Conservation (phyloP, 2,329 filamentous ascomycete genomes). For the Ophiostoma populinum region DNA sequence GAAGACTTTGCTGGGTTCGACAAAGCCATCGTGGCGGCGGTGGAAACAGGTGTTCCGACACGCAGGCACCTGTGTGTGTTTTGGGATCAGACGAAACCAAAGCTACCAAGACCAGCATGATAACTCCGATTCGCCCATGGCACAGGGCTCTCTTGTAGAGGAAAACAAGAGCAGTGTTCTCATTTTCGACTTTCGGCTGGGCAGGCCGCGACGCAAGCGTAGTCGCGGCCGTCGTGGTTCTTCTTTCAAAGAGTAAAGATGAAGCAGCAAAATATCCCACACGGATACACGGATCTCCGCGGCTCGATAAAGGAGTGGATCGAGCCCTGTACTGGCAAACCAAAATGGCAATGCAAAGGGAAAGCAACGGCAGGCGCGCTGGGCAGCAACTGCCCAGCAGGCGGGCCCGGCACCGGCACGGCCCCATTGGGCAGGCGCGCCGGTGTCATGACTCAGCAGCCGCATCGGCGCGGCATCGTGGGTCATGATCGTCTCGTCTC, state of each 20-base stretch:
- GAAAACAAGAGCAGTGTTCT: too few species aligned
- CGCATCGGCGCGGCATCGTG: too few species aligned
- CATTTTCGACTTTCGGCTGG: too few species aligned
- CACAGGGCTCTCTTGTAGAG: neutral
- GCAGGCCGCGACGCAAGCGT: too few species aligned
- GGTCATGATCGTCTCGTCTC: neutral
- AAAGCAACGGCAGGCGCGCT: conserved; percentile 1
- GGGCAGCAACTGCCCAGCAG: neutral
- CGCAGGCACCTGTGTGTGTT: neutral
- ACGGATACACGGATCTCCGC: conserved; percentile 2
- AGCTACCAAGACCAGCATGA: neutral
- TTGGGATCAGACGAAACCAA: neutral
- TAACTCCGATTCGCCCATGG: neutral
- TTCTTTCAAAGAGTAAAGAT: too few species aligned
- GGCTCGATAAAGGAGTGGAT: conserved; percentile 7
- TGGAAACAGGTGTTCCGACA: too few species aligned
- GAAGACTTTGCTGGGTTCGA: too few species aligned
- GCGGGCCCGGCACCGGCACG: too few species aligned
- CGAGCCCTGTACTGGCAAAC: conserved; percentile 1
- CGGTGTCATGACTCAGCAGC: too few species aligned
- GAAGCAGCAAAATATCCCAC: neutral
- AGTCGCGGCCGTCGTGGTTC: neutral
- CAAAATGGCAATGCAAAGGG: neutral
- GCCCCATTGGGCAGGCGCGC: too few species aligned
- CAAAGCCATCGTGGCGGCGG: too few species aligned